Percentiles rank a stretch among this genome's conserved stretches.
phyloP scores from a whole-genome alignment of 169 alveolate species.

The Perkinsus chesapeaki region DNA sequence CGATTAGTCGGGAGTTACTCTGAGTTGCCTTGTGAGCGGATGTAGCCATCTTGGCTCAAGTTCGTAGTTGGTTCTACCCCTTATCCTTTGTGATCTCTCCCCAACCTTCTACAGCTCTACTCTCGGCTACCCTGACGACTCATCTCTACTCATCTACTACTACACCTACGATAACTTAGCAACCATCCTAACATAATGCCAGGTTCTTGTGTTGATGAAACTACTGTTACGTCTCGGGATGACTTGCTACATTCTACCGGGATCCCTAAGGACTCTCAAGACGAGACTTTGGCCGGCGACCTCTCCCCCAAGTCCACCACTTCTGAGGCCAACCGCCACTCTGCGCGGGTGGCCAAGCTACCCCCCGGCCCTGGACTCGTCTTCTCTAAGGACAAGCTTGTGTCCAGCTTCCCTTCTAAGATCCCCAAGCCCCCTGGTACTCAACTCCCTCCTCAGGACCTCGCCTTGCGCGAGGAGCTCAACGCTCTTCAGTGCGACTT shows the following conservation, averaged over 20 bases:
- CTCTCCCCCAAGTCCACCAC: background rate
- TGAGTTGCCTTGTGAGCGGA: too few relatives aligned
- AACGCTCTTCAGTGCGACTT: background rate
- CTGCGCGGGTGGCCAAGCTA: background rate
- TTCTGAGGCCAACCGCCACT: background rate
- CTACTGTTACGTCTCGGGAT: too few relatives aligned
- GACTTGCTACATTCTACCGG: conserved; percentile 5
- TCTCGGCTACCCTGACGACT: too few relatives aligned
- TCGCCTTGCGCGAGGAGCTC: background rate
- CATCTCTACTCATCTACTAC: too few relatives aligned
- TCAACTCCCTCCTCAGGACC: background rate
- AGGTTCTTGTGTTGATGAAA: too few relatives aligned
- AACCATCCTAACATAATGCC: too few relatives aligned
- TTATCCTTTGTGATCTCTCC: too few relatives aligned
- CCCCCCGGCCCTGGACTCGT: background rate
- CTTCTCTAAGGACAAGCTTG: background rate
- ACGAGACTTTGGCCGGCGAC: background rate
- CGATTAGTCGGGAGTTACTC: too few relatives aligned
- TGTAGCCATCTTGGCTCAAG: too few relatives aligned
- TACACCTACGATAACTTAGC: too few relatives aligned
- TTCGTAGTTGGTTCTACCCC: too few relatives aligned
- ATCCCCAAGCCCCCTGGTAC: background rate
- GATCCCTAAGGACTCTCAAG: background rate
- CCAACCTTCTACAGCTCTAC: too few relatives aligned
- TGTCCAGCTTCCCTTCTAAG: background rate